These are phyloP conservation scores for Penicillium sclerotigenum DNA, from an alignment of 2,329 filamentous ascomycete genomes.

Conservation along the genomic window DNA sequence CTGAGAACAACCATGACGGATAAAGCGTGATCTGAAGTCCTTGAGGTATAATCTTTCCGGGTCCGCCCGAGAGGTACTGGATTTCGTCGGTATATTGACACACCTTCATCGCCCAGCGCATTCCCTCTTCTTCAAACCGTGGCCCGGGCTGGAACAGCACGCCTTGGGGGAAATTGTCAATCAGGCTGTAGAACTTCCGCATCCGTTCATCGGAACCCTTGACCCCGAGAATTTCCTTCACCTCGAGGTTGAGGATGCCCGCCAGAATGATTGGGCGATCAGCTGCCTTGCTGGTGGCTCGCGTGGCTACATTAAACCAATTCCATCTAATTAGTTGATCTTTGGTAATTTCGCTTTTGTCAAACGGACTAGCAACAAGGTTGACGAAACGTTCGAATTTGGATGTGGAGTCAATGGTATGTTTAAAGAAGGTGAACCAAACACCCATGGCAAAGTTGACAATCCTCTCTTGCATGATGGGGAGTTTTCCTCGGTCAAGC, in stretches of 20 bases:
- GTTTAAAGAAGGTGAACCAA: neutral
- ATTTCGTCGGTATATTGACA: conserved; percentile 6
- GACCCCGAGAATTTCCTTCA: neutral
- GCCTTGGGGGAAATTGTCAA: neutral
- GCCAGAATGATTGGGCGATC: conserved; percentile 12
- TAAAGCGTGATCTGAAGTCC: neutral
- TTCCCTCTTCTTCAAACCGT: conserved; percentile 11
- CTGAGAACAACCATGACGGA: neutral
- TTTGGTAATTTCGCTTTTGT: neutral
- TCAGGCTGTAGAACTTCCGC: neutral
- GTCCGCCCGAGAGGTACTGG: neutral
- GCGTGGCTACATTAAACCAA: conserved; percentile 13
- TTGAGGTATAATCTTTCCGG: neutral
- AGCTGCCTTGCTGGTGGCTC: conserved; percentile 7
- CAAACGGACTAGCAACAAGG: neutral
- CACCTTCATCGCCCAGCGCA: conserved; percentile 13
- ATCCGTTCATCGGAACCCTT: neutral
- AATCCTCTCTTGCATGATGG: neutral
- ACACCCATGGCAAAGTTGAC: neutral
- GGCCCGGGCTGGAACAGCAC: conserved; percentile 8
- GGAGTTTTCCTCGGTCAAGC: conserved; percentile 3
- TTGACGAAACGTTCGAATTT: neutral
- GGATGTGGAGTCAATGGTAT: neutral
- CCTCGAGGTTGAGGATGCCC: conserved; percentile 6
- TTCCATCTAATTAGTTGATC: neutral